Conservation (phyloP, 495 filamentous ascomycete genomes). For the Tetracladium marchalianum region DNA sequence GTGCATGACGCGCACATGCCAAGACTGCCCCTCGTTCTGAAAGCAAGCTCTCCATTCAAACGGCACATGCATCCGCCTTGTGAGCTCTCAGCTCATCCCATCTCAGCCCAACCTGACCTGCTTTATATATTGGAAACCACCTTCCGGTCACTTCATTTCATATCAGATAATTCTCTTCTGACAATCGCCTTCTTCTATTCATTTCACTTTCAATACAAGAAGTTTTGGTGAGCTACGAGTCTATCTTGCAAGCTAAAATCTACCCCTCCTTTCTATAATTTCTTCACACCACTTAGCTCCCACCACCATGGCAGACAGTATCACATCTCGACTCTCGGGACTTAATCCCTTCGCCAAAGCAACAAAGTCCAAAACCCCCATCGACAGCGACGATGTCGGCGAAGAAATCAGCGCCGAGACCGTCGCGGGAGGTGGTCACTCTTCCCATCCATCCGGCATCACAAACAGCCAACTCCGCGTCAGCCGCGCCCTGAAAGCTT, state of each 20-base stretch:
- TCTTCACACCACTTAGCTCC: neutral
- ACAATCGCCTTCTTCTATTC: too few relatives aligned
- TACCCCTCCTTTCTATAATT: too few relatives aligned
- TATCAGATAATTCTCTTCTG: too few relatives aligned
- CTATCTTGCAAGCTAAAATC: too few relatives aligned
- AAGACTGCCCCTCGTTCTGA: neutral
- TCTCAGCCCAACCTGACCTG: too few relatives aligned
- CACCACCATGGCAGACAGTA: conserved; percentile 3
- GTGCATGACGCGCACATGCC: neutral
- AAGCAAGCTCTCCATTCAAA: neutral
- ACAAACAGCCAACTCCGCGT: conserved; percentile 34
- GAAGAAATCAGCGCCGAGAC: conserved; percentile 32
- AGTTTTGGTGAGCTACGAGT: too few relatives aligned
- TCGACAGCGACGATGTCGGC: conserved; percentile 40
- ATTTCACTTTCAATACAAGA: too few relatives aligned
- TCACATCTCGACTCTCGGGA: conserved; percentile 21
- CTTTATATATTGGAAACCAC: too few relatives aligned
- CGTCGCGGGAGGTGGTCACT: conserved; percentile 40
- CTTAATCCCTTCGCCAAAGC: conserved; percentile 24
- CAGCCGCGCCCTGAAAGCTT: conserved; percentile 34
- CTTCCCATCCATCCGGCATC: conserved; percentile 25
- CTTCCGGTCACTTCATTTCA: too few relatives aligned
- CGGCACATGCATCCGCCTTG: too few relatives aligned
- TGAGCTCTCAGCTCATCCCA: too few relatives aligned
- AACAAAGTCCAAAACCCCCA: conserved; percentile 4